Evolutionary conservation across 768 basidiomycete genomes (phyloP).

Genomic region (Daedaleopsis nitida): DNA sequence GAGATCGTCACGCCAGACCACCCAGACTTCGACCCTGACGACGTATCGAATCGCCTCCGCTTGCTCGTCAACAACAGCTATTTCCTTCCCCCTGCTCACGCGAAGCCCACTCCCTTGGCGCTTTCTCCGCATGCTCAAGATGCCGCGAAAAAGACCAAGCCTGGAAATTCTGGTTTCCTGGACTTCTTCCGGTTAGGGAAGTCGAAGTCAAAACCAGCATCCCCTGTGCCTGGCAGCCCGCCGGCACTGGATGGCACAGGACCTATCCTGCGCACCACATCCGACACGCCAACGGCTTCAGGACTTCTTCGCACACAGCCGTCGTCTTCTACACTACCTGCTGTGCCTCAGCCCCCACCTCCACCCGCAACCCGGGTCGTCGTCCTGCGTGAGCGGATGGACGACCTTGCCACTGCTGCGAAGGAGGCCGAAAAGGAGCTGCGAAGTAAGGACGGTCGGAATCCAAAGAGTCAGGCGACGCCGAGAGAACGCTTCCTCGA

Average conservation of each 20-base stretch:
- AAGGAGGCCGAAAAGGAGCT: constrained; percentile 77
- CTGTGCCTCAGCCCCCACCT: constrained; percentile 33
- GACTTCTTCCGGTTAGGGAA: constrained; percentile 73
- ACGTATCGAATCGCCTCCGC: constrained; percentile 82
- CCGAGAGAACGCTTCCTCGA: constrained; percentile 43
- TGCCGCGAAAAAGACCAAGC: constrained; percentile 45
- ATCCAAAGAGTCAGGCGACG: constrained; percentile 45
- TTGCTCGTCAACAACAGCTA: constrained; percentile 87
- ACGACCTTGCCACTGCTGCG: constrained; percentile 67
- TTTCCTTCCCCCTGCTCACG: constrained; percentile 85
- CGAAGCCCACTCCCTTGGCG: constrained; percentile 73
- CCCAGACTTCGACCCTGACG: constrained; percentile 55
- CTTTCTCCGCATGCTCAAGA: constrained; percentile 47
- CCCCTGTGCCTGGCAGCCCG: constrained; percentile 34
- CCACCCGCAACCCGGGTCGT: constrained; percentile 49
- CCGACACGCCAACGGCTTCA: constrained; percentile 59
- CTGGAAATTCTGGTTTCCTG: constrained; percentile 58
- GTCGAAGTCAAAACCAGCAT: constrained; percentile 63
- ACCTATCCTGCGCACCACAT: constrained; percentile 56
- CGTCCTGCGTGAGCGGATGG: constrained; percentile 82
- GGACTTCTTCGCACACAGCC: constrained; percentile 35
- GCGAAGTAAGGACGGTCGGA: constrained; percentile 51
- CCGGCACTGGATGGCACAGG: constrained; percentile 22
- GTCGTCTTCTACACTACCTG: constrained; percentile 40
- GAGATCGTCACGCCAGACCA: constrained; percentile 28